Base-by-base conservation (phyloP, 441 rosid genomes). In the Erodium texanum region DNA sequence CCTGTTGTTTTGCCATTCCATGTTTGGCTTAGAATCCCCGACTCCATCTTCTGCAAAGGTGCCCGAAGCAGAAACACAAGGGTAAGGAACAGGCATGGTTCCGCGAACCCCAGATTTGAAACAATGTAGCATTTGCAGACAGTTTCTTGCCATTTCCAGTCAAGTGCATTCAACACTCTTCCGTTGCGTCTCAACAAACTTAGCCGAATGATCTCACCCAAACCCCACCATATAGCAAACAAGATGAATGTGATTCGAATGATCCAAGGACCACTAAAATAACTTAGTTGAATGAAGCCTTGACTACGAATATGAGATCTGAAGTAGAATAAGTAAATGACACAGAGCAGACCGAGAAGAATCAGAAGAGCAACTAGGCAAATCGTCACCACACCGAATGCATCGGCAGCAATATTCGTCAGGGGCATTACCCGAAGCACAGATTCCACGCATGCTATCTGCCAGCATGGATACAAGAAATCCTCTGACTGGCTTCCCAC, bases 341-440 rank as follows among this genome's bases (percentile, higher is more conserved):
- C 87, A 83, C 99, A 94, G 71, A 87, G 77, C 77, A 91, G 68
- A 71, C 97, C 91, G 5, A 87, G 81, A 71, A 91, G 82, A 69
- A 86, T 79, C 73, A 89, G 80, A 69, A 91, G 74, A 58, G 86
- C 84, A 66, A 89, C 96, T 66, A 94, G 87, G 80, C 91, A 88
- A 78, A 94, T 87, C 58, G 98, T 94, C 80, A 85, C 87, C 86
- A 84, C 93, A 87, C 98, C 99, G 84, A 94, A 86, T 76, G 93
- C 94, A 85, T 92, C 97, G 92, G 99, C 83, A 83, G 85, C 83
- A 81, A 79, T 72, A 83, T 86, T 88, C 82, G 86, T 86, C 96
- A 81, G 96, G 97, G 97, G 97, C 99, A 94, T 94, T 83, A 94
- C 97, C 97, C 96, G 79, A 86, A 84, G 74, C 84, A 89, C 92